These are phyloP conservation scores for Aspergillus versicolor DNA, from an alignment of 2,329 filamentous ascomycete genomes.

Conservation along the genomic window DNA sequence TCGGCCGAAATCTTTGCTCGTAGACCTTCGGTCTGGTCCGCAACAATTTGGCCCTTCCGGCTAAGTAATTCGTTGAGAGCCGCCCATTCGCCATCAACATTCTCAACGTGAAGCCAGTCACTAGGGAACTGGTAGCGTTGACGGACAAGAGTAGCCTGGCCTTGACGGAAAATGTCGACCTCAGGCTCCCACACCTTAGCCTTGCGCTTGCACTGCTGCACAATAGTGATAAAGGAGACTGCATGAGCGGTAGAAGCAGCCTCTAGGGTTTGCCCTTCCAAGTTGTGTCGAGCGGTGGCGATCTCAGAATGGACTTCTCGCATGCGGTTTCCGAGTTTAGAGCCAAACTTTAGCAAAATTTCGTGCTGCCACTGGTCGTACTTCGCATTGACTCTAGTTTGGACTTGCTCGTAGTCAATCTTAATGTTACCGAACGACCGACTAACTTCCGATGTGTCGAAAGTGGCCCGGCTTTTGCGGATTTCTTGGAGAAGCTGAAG, in stretches of 20 bases:
- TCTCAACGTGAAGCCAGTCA: constrained; percentile 94
- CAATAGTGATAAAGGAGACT: constrained; percentile 96
- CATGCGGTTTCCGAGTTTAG: constrained; percentile 84
- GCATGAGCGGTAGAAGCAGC: constrained; percentile 94
- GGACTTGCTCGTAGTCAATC: constrained; percentile 97
- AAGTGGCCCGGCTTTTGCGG: constrained; percentile 89
- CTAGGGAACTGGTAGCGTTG: constrained; percentile 91
- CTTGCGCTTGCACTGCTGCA: constrained; percentile 93
- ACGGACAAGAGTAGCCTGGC: constrained; percentile 85
- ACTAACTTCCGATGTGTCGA: constrained; percentile 94
- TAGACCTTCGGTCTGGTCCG: constrained; percentile 92
- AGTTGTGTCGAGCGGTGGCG: constrained; percentile 81
- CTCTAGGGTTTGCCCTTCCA: constrained; percentile 89
- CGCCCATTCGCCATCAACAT: constrained; percentile 95
- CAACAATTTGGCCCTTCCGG: constrained; percentile 90
- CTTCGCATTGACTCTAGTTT: constrained; percentile 97
- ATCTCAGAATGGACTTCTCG: constrained; percentile 89
- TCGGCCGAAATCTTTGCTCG: constrained; percentile 93
- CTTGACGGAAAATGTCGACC: constrained; percentile 92
- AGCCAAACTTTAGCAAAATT: constrained; percentile 88
- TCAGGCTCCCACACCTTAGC: constrained; percentile 94
- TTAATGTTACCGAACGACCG: constrained; percentile 90
- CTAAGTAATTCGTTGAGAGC: constrained; percentile 87
- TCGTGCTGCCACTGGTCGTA: constrained; percentile 99
- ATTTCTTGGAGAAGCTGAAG: constrained; percentile 96